Evolutionary conservation across 306 rosid species (phyloP).

Genomic region (Oemleria cerasiformis): DNA sequence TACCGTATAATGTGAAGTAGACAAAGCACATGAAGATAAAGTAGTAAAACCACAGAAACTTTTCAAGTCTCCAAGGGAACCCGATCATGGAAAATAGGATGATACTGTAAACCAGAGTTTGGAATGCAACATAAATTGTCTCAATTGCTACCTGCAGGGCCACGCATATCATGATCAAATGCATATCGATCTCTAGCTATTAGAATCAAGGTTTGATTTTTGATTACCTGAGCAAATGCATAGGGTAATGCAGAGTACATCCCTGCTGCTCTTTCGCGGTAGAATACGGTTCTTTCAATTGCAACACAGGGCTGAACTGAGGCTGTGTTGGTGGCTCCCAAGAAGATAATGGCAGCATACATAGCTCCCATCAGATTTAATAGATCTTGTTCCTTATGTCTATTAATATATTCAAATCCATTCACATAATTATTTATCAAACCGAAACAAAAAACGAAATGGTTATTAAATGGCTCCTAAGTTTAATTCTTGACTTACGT

Average conservation of each 20-base stretch:
- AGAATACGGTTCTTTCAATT: conserved; percentile 29
- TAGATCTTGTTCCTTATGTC: conserved; percentile 18
- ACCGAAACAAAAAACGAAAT: too few relatives aligned
- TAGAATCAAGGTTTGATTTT: conserved; percentile 5
- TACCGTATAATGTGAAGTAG: conserved; percentile 60
- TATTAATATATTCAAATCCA: not conserved
- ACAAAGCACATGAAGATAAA: conserved; percentile 45
- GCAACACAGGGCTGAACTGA: conserved; percentile 20
- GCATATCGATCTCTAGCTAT: not conserved
- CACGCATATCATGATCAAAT: too few relatives aligned
- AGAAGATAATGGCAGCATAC: conserved; percentile 26
- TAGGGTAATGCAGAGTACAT: conserved; percentile 30
- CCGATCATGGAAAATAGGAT: conserved; percentile 59
- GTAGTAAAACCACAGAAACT: conserved; percentile 60
- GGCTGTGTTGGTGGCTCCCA: conserved; percentile 26
- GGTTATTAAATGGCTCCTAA: too few relatives aligned
- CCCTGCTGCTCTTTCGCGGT: conserved; percentile 31
- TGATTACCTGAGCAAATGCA: conserved; percentile 54
- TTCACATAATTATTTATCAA: not conserved
- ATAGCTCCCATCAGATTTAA: conserved; percentile 28
- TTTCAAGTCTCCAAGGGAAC: conserved; percentile 45
- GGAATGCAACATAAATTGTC: conserved; percentile 45
- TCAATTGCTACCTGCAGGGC: conserved; percentile 51
- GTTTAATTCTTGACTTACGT: conserved; percentile 8
- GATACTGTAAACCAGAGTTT: conserved; percentile 38